Conservation (phyloP, 1,284 basidiomycete genomes). For the Bjerkandera adusta region DNA sequence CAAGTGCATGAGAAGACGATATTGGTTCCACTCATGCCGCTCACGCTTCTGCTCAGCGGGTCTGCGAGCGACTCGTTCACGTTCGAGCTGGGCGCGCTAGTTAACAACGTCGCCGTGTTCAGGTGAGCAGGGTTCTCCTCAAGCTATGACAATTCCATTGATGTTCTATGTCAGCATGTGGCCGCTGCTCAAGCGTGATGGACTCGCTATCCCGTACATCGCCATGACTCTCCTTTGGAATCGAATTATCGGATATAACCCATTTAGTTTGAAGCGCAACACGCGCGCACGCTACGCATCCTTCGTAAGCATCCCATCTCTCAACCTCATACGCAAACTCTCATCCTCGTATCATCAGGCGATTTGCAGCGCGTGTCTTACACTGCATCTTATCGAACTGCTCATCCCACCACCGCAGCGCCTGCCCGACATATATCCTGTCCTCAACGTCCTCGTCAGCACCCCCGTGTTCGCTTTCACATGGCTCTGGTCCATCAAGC, state of each 20-base stretch:
- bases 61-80: slow-evolving; percentile 55
- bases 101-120: slow-evolving; percentile 87
- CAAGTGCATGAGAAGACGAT: slow-evolving; percentile 96
- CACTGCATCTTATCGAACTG: slow-evolving; percentile 66
- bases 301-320: too few species aligned
- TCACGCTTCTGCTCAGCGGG: slow-evolving; percentile 76
- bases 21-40: slow-evolving; percentile 82
- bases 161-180: slow-evolving; percentile 68
- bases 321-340: background rate
- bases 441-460: slow-evolving; percentile 83
- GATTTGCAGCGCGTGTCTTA: slow-evolving; percentile 55
- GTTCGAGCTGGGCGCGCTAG: slow-evolving; percentile 77
- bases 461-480: slow-evolving; percentile 74
- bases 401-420: slow-evolving; percentile 61
- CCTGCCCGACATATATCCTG: slow-evolving; percentile 85
- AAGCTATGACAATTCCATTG: background rate
- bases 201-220: slow-evolving; percentile 73
- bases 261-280: slow-evolving; percentile 42
- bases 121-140: slow-evolving; percentile 50
- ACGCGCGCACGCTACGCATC: too few species aligned
- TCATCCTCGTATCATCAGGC: slow-evolving; percentile 36
- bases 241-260: slow-evolving; percentile 74
- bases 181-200: slow-evolving; percentile 83
- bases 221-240: slow-evolving; percentile 78
- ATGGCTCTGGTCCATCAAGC: slow-evolving; percentile 79